Percentiles rank a stretch among this genome's conserved stretches.
Evolutionary conservation across 495 filamentous ascomycete genomes (phyloP).

Genomic region (Articulospora tetracladia): DNA sequence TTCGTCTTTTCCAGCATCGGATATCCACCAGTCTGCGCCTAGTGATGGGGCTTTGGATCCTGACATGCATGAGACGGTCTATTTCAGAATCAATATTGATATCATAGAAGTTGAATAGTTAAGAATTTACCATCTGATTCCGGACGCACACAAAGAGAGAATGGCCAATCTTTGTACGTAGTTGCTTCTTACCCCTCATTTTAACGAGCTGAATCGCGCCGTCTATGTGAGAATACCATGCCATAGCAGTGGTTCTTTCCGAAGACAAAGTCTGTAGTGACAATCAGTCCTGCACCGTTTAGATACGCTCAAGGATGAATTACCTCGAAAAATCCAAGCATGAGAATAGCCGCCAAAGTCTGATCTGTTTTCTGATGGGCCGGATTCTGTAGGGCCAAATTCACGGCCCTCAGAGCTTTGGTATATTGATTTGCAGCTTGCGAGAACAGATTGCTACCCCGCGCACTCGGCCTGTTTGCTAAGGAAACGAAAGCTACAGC

Average conservation of each 20-base stretch:
- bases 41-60: slow-evolving; percentile 40
- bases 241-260: slow-evolving; percentile 37
- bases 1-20: slow-evolving; percentile 30
- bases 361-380: slow-evolving; percentile 44
- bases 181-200: slow-evolving; percentile 45
- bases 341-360: slow-evolving; percentile 57
- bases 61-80: slow-evolving; percentile 41
- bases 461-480: slow-evolving; percentile 37
- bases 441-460: slow-evolving; percentile 24
- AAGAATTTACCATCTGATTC: slow-evolving; percentile 43
- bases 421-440: slow-evolving; percentile 37
- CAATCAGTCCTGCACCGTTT: neutral
- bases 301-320: slow-evolving; percentile 11
- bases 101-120: neutral
- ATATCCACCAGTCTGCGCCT: slow-evolving; percentile 50
- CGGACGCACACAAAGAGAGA: slow-evolving; percentile 49
- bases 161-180: slow-evolving; percentile 41
- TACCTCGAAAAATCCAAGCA: slow-evolving; percentile 65
- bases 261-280: slow-evolving; percentile 39
- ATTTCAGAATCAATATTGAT: neutral
- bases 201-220: slow-evolving; percentile 52
- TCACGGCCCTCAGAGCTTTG: slow-evolving; percentile 49
- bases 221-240: slow-evolving; percentile 51
- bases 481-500: slow-evolving; percentile 57
- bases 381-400: slow-evolving; percentile 47